These are phyloP conservation scores for Tricholoma matsutake DNA, from an alignment of 768 basidiomycete genomes.

Conservation along the genomic window DNA sequence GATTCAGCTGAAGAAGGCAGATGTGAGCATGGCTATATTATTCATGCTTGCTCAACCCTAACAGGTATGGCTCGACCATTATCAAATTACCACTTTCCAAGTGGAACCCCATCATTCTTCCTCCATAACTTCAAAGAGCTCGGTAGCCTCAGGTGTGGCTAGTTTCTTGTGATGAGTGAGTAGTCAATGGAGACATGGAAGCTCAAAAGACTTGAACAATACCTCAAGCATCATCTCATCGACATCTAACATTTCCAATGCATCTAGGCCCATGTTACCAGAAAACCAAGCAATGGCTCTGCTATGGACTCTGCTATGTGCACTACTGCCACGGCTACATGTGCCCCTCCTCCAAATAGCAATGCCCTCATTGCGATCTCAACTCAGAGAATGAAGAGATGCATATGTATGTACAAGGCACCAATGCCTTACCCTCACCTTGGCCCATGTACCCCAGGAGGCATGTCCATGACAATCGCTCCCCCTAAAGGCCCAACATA, in stretches of 20 bases:
- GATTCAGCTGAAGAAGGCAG: slow-evolving; percentile 26
- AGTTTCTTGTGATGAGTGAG: slow-evolving; percentile 51
- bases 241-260: slow-evolving; percentile 34
- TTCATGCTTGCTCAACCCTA: slow-evolving; percentile 4
- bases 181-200: slow-evolving; percentile 30
- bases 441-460: too few relatives aligned
- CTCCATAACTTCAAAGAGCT: slow-evolving; percentile 51
- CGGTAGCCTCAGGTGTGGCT: slow-evolving; percentile 49
- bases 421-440: too few relatives aligned
- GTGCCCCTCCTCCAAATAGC: too few relatives aligned
- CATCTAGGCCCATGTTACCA: slow-evolving; percentile 41
- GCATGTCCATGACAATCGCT: too few relatives aligned
- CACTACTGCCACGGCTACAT: too few relatives aligned
- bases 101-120: slow-evolving; percentile 43
- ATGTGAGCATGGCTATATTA: slow-evolving; percentile 28
- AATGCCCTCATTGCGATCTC: too few relatives aligned
- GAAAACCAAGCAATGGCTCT: slow-evolving; percentile 49
- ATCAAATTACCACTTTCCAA: slow-evolving; percentile 42
- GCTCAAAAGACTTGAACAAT: slow-evolving; percentile 45
- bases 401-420: too few relatives aligned
- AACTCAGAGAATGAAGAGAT: too few relatives aligned
- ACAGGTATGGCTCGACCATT: slow-evolving; percentile 34
- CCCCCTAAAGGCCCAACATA: too few relatives aligned
- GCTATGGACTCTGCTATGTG: too few relatives aligned
- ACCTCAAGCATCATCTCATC: slow-evolving; percentile 44